Evolutionary conservation across 1,284 basidiomycete species (phyloP).

Genomic region (Wallemia mellicola): DNA sequence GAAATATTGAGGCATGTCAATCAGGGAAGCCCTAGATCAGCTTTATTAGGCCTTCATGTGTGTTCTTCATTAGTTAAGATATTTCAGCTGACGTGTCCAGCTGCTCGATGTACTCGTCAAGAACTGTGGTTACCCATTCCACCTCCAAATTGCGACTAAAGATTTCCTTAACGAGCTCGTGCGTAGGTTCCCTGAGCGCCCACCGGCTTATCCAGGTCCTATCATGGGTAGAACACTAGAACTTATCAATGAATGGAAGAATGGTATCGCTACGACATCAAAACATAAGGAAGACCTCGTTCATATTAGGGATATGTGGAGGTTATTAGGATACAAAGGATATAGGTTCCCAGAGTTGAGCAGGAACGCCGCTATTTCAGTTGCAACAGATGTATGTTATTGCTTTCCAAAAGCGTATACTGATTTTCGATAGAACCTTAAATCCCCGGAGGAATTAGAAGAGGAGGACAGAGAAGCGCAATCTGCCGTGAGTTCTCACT

Average conservation of each 20-base stretch:
- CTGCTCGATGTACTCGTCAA: conserved; percentile 80
- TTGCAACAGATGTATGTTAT: conserved; percentile 19
- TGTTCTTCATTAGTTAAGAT: conserved; percentile 2
- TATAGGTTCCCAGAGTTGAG: conserved; percentile 54
- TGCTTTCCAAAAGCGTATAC: not conserved
- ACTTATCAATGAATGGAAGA: conserved; percentile 82
- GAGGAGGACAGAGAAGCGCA: conserved; percentile 84
- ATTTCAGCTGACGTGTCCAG: conserved; percentile 11
- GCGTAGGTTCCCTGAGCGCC: conserved; percentile 83
- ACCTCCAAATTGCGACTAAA: conserved; percentile 92
- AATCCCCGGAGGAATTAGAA: conserved; percentile 85
- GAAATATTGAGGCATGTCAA: conserved; percentile 50
- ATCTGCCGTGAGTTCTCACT: conserved; percentile 28
- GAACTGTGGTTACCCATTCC: conserved; percentile 83
- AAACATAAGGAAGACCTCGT: conserved; percentile 90
- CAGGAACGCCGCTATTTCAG: conserved; percentile 20
- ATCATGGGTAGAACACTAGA: conserved; percentile 86
- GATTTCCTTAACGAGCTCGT: conserved; percentile 98
- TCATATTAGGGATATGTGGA: conserved; percentile 94
- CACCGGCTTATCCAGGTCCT: conserved; percentile 73
- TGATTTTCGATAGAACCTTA: conserved; percentile 33
- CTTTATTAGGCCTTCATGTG: conserved; percentile 32
- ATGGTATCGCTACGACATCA: conserved; percentile 60
- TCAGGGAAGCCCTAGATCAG: conserved; percentile 64
- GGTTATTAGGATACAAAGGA: conserved; percentile 73